These are phyloP conservation scores for Candida fluviatilis DNA, from an alignment of 805 yeast genomes.

Conservation along the genomic window DNA sequence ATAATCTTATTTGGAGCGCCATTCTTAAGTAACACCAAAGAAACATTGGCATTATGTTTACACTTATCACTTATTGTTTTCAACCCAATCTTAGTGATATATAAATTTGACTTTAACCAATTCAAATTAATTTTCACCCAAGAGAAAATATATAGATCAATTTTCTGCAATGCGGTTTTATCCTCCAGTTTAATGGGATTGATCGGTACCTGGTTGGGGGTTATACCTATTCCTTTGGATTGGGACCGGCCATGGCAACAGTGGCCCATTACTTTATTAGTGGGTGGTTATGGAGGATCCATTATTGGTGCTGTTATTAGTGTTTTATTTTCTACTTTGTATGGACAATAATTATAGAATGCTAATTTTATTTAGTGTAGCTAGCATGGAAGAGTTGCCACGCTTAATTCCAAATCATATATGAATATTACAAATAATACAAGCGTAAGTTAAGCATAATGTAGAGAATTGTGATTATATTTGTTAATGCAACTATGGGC, in stretches of 20 bases:
- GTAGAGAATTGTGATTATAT: no score
- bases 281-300: constrained; percentile 76
- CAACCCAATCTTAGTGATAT: constrained; percentile 59
- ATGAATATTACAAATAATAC: no score
- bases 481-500: no score
- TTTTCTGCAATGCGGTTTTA: constrained; percentile 25
- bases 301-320: constrained; percentile 46
- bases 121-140: constrained; percentile 17
- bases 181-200: constrained; percentile 22
- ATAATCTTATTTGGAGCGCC: constrained; percentile 82
- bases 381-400: no score
- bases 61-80: constrained; percentile 59
- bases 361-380: no score
- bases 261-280: constrained; percentile 87
- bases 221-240: constrained; percentile 88
- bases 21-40: constrained; percentile 43
- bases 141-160: constrained; percentile 15
- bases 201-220: constrained; percentile 89
- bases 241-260: constrained; percentile 98
- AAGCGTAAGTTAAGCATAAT: no score
- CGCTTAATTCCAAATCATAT: no score
- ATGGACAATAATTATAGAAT: no score
- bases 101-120: constrained; percentile 47
- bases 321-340: neutral
- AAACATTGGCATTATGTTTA: constrained; percentile 57